phyloP scores from a whole-genome alignment of 495 filamentous ascomycete genomes.

The Aspergillus panamensis region DNA sequence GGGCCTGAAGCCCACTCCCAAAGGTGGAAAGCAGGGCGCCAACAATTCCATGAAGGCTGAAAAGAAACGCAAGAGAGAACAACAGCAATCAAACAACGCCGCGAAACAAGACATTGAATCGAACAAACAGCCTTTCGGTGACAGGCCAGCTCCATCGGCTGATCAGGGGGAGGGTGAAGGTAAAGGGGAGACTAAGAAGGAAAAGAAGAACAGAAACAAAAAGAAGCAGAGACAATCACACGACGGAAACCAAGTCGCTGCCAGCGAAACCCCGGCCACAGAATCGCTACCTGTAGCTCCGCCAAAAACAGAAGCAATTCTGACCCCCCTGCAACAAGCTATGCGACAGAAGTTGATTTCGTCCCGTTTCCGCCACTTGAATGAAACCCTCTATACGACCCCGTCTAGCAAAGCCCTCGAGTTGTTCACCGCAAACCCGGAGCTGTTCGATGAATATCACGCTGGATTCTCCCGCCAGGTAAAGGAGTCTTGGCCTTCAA shows the following conservation, averaged over 20 bases:
- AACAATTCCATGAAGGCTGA: slow-evolving; percentile 28
- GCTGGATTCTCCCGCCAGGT: slow-evolving; percentile 92
- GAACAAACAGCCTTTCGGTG: slow-evolving; percentile 25
- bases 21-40: slow-evolving; percentile 20
- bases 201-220: slow-evolving; percentile 38
- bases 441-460: slow-evolving; percentile 93
- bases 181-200: slow-evolving; percentile 21
- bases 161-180: slow-evolving; percentile 23
- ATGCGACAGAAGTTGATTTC: slow-evolving; percentile 93
- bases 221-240: slow-evolving; percentile 35
- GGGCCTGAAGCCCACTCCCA: slow-evolving; percentile 41
- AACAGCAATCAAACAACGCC: slow-evolving; percentile 14
- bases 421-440: slow-evolving; percentile 75
- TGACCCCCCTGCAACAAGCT: slow-evolving; percentile 86
- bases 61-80: slow-evolving; percentile 46
- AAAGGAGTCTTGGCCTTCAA: slow-evolving; percentile 84
- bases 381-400: slow-evolving; percentile 91
- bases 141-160: slow-evolving; percentile 20
- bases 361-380: slow-evolving; percentile 94
- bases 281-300: slow-evolving; percentile 31
- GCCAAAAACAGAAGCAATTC: slow-evolving; percentile 44
- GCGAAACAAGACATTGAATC: slow-evolving; percentile 18
- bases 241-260: slow-evolving; percentile 19
- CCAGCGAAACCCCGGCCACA: slow-evolving; percentile 22
- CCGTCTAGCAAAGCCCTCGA: slow-evolving; percentile 73